A percentile compares a stretch with the other conserved stretches of the same genome.
These are phyloP conservation scores for Nannochloropsis gaditana DNA, from an alignment of 108 stramenopile species.

Conservation along the genomic window DNA sequence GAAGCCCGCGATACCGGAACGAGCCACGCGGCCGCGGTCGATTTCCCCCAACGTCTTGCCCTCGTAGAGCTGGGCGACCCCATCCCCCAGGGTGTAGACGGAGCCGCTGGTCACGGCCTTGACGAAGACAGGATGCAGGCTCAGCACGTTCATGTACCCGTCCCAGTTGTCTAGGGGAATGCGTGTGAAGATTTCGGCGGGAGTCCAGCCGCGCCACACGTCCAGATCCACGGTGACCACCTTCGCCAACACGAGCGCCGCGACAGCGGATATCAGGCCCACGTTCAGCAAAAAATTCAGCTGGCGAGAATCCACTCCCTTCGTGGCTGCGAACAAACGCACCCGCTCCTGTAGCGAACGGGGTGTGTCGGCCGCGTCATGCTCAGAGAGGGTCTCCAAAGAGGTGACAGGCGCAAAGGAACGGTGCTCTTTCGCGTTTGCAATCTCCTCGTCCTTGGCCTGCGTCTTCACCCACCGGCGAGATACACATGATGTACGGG, in stretches of 20 bases:
- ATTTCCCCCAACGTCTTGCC: conserved; percentile 58
- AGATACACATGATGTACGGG: neutral
- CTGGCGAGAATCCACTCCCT: neutral
- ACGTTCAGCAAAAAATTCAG: neutral
- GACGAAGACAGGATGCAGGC: conserved; percentile 41
- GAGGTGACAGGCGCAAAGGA: conserved; percentile 16
- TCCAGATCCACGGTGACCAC: neutral
- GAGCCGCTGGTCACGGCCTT: conserved; percentile 53
- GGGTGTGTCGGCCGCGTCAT: neutral
- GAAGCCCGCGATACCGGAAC: conserved; percentile 64
- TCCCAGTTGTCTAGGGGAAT: conserved; percentile 10
- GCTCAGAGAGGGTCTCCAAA: neutral
- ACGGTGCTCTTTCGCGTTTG: neutral
- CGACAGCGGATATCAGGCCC: neutral
- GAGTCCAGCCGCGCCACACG: conserved; percentile 2
- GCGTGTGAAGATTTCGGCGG: conserved; percentile 19
- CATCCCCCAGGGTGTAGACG: conserved; percentile 61
- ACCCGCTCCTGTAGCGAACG: neutral
- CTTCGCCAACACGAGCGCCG: neutral
- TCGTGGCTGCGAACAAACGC: neutral
- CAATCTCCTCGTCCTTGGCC: neutral
- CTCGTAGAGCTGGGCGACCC: conserved; percentile 62
- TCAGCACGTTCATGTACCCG: conserved; percentile 34
- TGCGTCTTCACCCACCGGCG: neutral
- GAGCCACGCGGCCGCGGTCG: conserved; percentile 59